Conservation (phyloP, 2,329 filamentous ascomycete genomes). For the Aspergillus spinulosporus region DNA sequence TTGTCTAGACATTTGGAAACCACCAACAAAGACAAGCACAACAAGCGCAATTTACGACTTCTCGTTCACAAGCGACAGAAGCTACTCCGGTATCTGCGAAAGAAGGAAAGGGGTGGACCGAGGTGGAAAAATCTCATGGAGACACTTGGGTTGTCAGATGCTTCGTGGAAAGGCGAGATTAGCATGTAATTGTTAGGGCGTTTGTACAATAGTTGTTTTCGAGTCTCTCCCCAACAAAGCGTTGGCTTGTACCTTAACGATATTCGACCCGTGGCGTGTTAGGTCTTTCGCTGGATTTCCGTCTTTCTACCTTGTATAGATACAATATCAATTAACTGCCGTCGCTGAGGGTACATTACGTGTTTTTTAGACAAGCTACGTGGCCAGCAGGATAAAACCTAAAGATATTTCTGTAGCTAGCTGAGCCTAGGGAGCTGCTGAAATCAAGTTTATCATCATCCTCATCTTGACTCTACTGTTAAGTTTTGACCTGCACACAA, state of each 20-base stretch:
- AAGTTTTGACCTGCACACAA: too few relatives aligned
- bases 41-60: conserved; percentile 84
- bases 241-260: conserved; percentile 23
- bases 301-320: not conserved
- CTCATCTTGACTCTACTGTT: too few relatives aligned
- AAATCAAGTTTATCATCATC: too few relatives aligned
- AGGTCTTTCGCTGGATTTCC: not conserved
- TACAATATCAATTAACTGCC: not conserved
- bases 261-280: conserved; percentile 1
- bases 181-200: conserved; percentile 54
- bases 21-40: conserved; percentile 84
- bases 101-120: conserved; percentile 85
- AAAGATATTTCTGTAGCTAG: too few relatives aligned
- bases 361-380: not conserved
- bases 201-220: conserved; percentile 19
- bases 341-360: too few relatives aligned
- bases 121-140: conserved; percentile 85
- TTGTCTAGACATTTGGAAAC: conserved; percentile 70
- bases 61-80: conserved; percentile 89
- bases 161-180: conserved; percentile 90
- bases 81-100: conserved; percentile 79
- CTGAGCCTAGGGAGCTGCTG: too few relatives aligned
- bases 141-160: conserved; percentile 80
- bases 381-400: too few relatives aligned
- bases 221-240: conserved; percentile 14